phyloP scores from a whole-genome alignment of 139 green algal species.

The Parachlorella kessleri region DNA sequence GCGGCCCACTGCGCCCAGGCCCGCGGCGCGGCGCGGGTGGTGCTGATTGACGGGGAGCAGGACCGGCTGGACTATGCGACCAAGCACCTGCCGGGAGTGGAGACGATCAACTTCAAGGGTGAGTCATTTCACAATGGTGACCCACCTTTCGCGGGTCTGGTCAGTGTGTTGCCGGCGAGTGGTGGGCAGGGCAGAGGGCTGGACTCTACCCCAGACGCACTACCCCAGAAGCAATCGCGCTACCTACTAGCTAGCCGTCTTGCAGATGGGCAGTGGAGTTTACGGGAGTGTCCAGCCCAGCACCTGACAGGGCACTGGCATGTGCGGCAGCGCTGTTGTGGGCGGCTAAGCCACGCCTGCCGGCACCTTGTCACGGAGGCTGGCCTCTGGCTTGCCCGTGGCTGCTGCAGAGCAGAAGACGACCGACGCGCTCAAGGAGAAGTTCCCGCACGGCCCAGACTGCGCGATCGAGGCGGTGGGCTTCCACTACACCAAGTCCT shows the following conservation, averaged over 20 bases:
- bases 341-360: no score
- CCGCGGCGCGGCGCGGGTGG: slow-evolving; percentile 50
- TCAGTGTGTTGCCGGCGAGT: no score
- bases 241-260: no score
- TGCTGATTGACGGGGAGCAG: slow-evolving; percentile 67
- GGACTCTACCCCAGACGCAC: no score
- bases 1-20: slow-evolving; percentile 62
- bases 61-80: slow-evolving; percentile 57
- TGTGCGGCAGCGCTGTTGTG: no score
- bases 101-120: slow-evolving; percentile 65
- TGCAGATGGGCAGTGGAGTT: no score
- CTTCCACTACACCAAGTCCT: slow-evolving; percentile 72
- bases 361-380: no score
- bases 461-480: slow-evolving; percentile 72
- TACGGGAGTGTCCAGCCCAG: no score
- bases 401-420: slow-evolving; percentile 29
- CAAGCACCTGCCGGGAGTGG: slow-evolving; percentile 8
- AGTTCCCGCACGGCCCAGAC: slow-evolving; percentile 46
- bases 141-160: no score
- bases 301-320: no score
- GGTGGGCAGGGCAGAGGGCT: slow-evolving; percentile 14
- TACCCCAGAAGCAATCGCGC: no score
- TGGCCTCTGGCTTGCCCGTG: not conserved
- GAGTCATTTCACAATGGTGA: no score
- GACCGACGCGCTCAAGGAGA: slow-evolving; percentile 32